Evolutionary conservation across 2,329 filamentous ascomycete genomes (phyloP), one percentile per base, ranked within the genome.

Genomic region (Microdochium nivale): DNA sequence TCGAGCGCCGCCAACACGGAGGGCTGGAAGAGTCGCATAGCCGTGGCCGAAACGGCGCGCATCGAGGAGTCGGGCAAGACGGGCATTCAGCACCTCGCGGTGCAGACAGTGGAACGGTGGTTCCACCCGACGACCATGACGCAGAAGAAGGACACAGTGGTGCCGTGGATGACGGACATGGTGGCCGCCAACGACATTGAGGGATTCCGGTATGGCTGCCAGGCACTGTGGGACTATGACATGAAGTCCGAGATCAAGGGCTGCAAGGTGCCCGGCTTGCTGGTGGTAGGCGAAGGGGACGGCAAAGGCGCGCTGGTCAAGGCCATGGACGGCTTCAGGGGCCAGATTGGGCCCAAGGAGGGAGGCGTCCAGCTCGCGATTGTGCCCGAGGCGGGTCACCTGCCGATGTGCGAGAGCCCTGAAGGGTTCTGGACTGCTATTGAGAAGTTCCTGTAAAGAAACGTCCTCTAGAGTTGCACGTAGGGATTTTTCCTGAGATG

Each of bases 351-450:
- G 3, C 24, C 24, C 46, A 47, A 30, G 0, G 65, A 71, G 10
- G 64, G 67, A 0, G 80, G 78, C 0, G 78, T 77, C 0, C 75
- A 80, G 53, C 76, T 90, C 57, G 81, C 77, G 63, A 67, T 87
- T 52, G 79, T 95, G 10, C 79, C 87, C 0, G 71, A 77, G 9
- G 83, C 88, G 0, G 90, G 90, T 0, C 90, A 95, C 71, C 68
- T 95, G 61, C 90, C 90, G 0, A 95, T 95, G 88, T 83, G 83
- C 48, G 90, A 95, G 69, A 79, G 81, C 57, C 84, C 87, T 0
- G 69, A 74, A 52, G 81, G 76, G 3, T 90, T 91, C 64, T 84
- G 84, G 63, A 70, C 77, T 25, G 80, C 80, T 47, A 72, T 92
- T 2, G 70, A 73, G 43, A 71, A 66, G 9, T 88, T 87, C 56